Base-by-base conservation (phyloP, 495 filamentous ascomycete species). In the Rhypophila decipiens region DNA sequence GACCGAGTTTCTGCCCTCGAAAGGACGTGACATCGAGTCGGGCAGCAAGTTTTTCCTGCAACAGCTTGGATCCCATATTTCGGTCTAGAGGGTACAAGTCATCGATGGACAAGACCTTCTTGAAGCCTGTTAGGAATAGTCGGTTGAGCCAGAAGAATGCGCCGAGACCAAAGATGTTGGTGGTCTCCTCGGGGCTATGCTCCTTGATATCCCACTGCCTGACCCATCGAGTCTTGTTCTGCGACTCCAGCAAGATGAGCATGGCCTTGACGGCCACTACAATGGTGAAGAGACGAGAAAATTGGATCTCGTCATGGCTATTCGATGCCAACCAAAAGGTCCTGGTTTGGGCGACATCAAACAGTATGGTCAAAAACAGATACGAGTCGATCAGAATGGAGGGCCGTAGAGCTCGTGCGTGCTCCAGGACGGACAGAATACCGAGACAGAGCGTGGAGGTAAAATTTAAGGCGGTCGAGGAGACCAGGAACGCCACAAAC, bases 321-420 rank as follows among this genome's bases (percentile, higher is more conserved):
- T 46, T 31, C 1, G 64, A 66, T n/a, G 69, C 63, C 5, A 85
- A 65, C 73, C 76, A 86, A 17, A 82, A 58, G 0, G 79, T 86
- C 34, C 84, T 64, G 10, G 67, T 59, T 37, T 70, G 74, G 0
- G 75, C 71, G 24, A 69, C 58, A 55, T 85, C 82, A 17, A 86
- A 73, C 9, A 85, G 57, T n/a, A 80, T 40, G 0, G 78, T 78
- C 49, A 80, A 51, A 37, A 82, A 67, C 1, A 88, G 67, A 56
- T 84, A 88, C 7, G 69, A 46, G 42, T 78, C 75, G 29, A 87
- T 61, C 9, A 86, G 49, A 24, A 74, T 64, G 0, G 85, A 87
- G 0, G 84, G 82, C 38, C 73, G 69, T 21, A 60, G 47, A 18
- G 73, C 73, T 15, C 70, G 67, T 22, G 66, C 59, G 55, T 86